Percentiles rank a stretch among this genome's conserved stretches.
Conservation (phyloP, 1,284 basidiomycete genomes). For the Cystobasidiaceae sp. region DNA sequence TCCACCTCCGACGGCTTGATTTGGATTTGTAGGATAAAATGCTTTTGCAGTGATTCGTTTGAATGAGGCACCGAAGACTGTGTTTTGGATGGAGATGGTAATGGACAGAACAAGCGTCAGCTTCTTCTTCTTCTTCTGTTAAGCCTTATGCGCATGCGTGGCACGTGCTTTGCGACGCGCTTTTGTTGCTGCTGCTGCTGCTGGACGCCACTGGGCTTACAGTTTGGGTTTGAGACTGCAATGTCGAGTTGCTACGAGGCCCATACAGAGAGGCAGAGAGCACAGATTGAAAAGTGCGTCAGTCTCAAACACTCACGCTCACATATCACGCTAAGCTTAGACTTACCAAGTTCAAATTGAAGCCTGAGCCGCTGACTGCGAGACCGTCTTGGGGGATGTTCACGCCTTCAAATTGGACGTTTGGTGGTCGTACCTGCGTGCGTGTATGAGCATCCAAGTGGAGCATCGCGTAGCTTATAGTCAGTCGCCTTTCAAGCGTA, state of each 20-base stretch:
- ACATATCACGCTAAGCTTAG: constrained; percentile 32
- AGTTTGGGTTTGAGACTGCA: constrained; percentile 42
- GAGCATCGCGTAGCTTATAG: no score
- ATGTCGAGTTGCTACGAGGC: constrained; percentile 33
- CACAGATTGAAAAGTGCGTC: background rate
- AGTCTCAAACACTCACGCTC: background rate
- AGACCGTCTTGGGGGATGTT: constrained; percentile 38
- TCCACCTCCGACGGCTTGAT: constrained; percentile 40
- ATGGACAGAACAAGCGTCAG: background rate
- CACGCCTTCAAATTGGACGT: constrained; percentile 42
- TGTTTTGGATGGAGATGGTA: background rate
- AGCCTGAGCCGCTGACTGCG: constrained; percentile 35
- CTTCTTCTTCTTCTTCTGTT: background rate
- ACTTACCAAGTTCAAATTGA: constrained; percentile 39
- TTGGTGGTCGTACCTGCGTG: constrained; percentile 43
- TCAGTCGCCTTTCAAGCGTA: background rate
- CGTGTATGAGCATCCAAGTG: background rate
- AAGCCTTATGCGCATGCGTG: no score
- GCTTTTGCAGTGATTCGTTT: constrained; percentile 37
- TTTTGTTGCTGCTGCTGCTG: background rate
- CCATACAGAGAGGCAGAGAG: background rate
- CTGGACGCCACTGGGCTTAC: background rate
- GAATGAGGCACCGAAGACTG: constrained; percentile 43
- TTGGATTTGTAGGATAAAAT: constrained; percentile 38
- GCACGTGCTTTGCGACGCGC: background rate